Evolutionary conservation across 2,329 filamentous ascomycete genomes (phyloP).

Genomic region (Curvularia eragrostidis): DNA sequence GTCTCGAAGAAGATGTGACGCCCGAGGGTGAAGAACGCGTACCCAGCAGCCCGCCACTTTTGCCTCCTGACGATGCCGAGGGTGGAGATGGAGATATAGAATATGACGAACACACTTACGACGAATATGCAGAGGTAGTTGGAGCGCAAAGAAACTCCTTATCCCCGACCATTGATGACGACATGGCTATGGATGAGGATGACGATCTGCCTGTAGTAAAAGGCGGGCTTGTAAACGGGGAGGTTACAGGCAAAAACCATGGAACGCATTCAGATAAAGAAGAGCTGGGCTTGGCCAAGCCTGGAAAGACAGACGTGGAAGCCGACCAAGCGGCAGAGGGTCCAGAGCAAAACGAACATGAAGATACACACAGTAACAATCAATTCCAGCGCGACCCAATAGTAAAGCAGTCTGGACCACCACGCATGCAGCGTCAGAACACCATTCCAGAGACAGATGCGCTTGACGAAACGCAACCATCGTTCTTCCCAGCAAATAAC

Average conservation of each 20-base stretch:
- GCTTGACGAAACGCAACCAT: slow-evolving; percentile 45
- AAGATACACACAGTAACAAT: background rate
- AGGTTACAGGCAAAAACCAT: slow-evolving; percentile 9
- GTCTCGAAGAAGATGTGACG: slow-evolving; percentile 21
- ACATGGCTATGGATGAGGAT: slow-evolving; percentile 29
- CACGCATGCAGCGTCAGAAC: slow-evolving; percentile 32
- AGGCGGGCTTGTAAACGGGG: slow-evolving; percentile 16
- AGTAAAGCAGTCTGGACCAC: slow-evolving; percentile 6
- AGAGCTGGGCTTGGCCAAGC: slow-evolving; percentile 18
- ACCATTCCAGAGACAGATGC: slow-evolving; percentile 45
- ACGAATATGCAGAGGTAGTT: slow-evolving; percentile 24
- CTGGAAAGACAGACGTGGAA: slow-evolving; percentile 14
- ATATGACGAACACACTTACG: slow-evolving; percentile 36
- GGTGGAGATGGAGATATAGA: slow-evolving; percentile 34
- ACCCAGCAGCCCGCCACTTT: slow-evolving; percentile 47
- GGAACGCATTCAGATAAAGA: slow-evolving; percentile 10
- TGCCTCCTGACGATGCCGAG: slow-evolving; percentile 25
- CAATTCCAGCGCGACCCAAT: background rate
- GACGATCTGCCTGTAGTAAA: slow-evolving; percentile 33
- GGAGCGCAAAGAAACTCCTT: slow-evolving; percentile 14
- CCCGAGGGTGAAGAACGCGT: slow-evolving; percentile 40
- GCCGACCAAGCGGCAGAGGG: slow-evolving; percentile 35
- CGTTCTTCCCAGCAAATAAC: slow-evolving; percentile 25
- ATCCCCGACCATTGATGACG: slow-evolving; percentile 19
- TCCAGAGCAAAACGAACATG: slow-evolving; percentile 20